phyloP scores from a whole-genome alignment of 352 stramenopile genomes.

The Globisporangium okanoganense region DNA sequence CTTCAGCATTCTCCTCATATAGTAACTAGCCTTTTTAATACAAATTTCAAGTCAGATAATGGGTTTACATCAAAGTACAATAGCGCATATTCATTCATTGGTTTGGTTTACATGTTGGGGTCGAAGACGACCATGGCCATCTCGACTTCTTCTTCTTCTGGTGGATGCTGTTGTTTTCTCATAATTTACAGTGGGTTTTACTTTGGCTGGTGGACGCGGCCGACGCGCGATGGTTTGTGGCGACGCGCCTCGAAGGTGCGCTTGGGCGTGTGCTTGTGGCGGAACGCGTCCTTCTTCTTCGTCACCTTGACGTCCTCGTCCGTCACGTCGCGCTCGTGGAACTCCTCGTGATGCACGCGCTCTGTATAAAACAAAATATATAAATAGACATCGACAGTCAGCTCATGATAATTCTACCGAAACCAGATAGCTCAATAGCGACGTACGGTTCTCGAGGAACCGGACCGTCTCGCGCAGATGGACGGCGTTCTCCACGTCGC shows the following conservation, averaged over 20 bases:
- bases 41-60: no score
- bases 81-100: neutral
- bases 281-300: constrained; percentile 48
- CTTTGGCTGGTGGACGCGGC: constrained; percentile 67
- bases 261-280: constrained; percentile 37
- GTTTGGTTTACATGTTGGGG: constrained; percentile 2
- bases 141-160: neutral
- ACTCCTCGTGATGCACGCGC: constrained; percentile 58
- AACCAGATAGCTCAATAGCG: neutral
- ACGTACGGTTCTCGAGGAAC: constrained; percentile 48
- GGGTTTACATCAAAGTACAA: neutral
- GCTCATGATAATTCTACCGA: neutral
- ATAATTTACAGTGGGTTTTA: constrained; percentile 24
- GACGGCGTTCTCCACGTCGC: constrained; percentile 64
- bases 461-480: constrained; percentile 58
- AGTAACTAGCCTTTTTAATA: no score
- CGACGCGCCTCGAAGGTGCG: constrained; percentile 34
- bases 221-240: constrained; percentile 53
- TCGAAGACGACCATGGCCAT: neutral
- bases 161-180: neutral
- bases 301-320: constrained; percentile 48
- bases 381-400: neutral
- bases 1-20: neutral
- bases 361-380: constrained; percentile 12
- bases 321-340: constrained; percentile 44